These are phyloP conservation scores for Paraphaeosphaeria sporulosa DNA, from an alignment of 2,329 filamentous ascomycete genomes.

Conservation along the genomic window DNA sequence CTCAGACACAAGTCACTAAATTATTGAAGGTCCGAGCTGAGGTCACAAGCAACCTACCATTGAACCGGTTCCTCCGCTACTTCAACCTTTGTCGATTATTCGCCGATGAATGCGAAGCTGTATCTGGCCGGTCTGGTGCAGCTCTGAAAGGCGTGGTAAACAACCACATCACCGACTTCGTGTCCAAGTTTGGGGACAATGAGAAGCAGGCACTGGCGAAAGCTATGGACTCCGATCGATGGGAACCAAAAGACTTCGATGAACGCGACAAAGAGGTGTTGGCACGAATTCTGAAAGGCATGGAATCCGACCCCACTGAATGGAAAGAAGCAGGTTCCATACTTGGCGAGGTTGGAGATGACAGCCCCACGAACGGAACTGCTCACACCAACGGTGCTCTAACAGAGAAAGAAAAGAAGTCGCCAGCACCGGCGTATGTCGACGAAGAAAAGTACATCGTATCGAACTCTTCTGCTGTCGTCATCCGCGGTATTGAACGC, in stretches of 20 bases:
- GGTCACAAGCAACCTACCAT: constrained; percentile 72
- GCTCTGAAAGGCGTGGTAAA: constrained; percentile 82
- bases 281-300: constrained; percentile 71
- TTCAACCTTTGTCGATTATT: constrained; percentile 84
- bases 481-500: constrained; percentile 80
- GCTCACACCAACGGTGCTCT: constrained; percentile 40
- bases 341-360: constrained; percentile 28
- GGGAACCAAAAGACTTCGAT: constrained; percentile 79
- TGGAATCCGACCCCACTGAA: constrained; percentile 71
- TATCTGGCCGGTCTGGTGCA: constrained; percentile 79
- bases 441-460: constrained; percentile 87
- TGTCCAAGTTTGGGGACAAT: constrained; percentile 72
- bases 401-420: constrained; percentile 55
- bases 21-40: constrained; percentile 79
- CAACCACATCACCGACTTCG: constrained; percentile 81
- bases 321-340: constrained; percentile 68
- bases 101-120: constrained; percentile 84
- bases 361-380: constrained; percentile 33
- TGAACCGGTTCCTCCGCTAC: constrained; percentile 78
- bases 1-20: constrained; percentile 76
- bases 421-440: constrained; percentile 68
- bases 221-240: constrained; percentile 81
- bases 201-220: constrained; percentile 79
- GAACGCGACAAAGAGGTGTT: constrained; percentile 68
- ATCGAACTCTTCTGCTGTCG: constrained; percentile 81